Percentiles rank a stretch among this genome's conserved stretches.
phyloP scores from a whole-genome alignment of 2,329 filamentous ascomycete species.

The Clathrospora elynae region DNA sequence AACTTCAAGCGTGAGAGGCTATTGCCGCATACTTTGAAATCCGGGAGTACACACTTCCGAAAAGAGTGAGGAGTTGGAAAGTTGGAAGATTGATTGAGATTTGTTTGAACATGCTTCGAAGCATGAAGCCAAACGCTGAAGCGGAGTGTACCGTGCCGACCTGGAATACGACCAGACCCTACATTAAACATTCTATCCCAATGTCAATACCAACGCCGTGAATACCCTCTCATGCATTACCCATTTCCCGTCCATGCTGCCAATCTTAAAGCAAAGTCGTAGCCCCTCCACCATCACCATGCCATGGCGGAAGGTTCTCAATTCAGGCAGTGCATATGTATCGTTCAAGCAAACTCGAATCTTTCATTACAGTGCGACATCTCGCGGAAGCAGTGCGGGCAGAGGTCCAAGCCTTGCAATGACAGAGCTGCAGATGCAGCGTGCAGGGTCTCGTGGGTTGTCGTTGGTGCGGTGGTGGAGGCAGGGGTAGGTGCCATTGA shows the following conservation, averaged over 20 bases:
- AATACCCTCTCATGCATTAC: background rate
- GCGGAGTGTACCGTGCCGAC: no score
- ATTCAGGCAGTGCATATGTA: no score
- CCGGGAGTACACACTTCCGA: no score
- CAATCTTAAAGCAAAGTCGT: slow-evolving; percentile 1
- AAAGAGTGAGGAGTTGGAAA: no score
- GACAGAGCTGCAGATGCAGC: slow-evolving; percentile 28
- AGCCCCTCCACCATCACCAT: background rate
- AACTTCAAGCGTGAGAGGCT: no score
- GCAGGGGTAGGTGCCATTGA: slow-evolving; percentile 30
- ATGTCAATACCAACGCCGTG: slow-evolving; percentile 6
- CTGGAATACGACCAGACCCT: no score
- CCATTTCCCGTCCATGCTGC: background rate
- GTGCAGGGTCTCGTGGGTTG: slow-evolving; percentile 30
- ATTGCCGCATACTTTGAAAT: no score
- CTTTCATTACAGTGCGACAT: slow-evolving; percentile 35
- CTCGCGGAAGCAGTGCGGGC: slow-evolving; percentile 37
- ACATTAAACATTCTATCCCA: background rate
- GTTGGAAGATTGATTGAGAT: slow-evolving; percentile 6
- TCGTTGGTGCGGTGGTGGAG: slow-evolving; percentile 16
- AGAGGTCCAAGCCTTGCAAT: slow-evolving; percentile 31
- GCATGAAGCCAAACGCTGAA: no score
- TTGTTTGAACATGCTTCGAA: background rate
- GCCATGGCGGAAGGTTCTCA: background rate
- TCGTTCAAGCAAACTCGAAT: slow-evolving; percentile 30